Base-by-base conservation (phyloP, 1,284 basidiomycete genomes). In the Trichosporon sp. region DNA sequence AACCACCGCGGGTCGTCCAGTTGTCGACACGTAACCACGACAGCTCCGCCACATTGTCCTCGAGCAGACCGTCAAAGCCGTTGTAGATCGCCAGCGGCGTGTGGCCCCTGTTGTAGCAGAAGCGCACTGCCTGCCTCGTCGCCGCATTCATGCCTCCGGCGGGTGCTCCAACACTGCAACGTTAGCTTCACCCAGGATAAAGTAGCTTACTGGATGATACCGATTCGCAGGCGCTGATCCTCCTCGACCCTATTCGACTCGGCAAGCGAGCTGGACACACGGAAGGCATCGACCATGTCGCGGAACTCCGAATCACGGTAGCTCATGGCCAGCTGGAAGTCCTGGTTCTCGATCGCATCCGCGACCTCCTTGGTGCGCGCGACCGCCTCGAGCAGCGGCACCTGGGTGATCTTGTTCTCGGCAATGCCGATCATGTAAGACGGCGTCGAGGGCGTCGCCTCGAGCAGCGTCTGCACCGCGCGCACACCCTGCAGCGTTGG, bases 71-170 rank as follows among this genome's bases (percentile, higher is more conserved):
- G 44, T 88, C 87, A 85, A 98, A 98, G 27, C 96, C 95, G 78
- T 98, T 99, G 83, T 95, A 88, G 71, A 99, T 88, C 0, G 88
- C 92, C 31, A 97, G 83, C 14, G 95, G 90, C 21, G 86, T 90
- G 80, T 99, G 95, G 0, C 96, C 95, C 74, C 92, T 90, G 65
- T 88, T 87, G 68, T 95, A 83, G 77, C 94, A 98, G 83, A 92
- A 97, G 16, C 95, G 89, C 7, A 92, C 93, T 1, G 92, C 93
- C 33, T 95, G 89, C 54, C 95, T 89, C 0, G 94, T 97, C 0
- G 95, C 95, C 1, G 95, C 95, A 77, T 99, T 98, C 92, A 99
- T 98, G 11, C 96, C 95, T 63, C 95, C 95, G 3, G 95, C 95
- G 3, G 96, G 95, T 0, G 96, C 96, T 66, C 95, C 95, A 74